Evolutionary conservation across 2,329 filamentous ascomycete species (phyloP).

Genomic region (Phaeosphaeriaceae sp.): DNA sequence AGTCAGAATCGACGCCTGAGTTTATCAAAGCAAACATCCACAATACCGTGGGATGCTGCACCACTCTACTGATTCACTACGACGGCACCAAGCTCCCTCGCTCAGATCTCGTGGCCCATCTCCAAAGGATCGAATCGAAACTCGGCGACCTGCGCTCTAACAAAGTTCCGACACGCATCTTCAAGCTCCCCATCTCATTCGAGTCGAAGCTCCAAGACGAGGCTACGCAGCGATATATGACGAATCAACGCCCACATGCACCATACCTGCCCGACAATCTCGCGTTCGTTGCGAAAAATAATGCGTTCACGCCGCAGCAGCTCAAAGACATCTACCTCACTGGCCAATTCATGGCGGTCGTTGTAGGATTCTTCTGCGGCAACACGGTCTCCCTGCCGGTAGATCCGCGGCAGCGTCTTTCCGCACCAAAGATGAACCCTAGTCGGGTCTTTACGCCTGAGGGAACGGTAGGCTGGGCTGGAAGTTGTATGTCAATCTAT

Average conservation of each 20-base stretch:
- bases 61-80: constrained; percentile 53
- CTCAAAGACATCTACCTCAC: constrained; percentile 61
- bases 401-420: constrained; percentile 62
- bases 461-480: constrained; percentile 65
- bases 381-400: constrained; percentile 62
- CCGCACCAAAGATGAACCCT: constrained; percentile 65
- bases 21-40: constrained; percentile 52
- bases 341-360: constrained; percentile 60
- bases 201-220: constrained; percentile 55
- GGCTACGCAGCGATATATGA: constrained; percentile 67
- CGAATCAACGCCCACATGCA: constrained; percentile 67
- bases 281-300: constrained; percentile 64
- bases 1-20: constrained; percentile 48
- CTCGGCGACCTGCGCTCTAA: constrained; percentile 52
- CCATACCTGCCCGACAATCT: constrained; percentile 70
- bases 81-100: constrained; percentile 49
- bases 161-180: constrained; percentile 53
- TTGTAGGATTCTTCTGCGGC: constrained; percentile 64
- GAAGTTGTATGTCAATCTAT: constrained; percentile 63
- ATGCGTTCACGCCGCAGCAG: constrained; percentile 59
- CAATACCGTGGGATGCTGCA: constrained; percentile 62
- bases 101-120: constrained; percentile 45
- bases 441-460: constrained; percentile 65
- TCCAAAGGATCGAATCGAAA: constrained; percentile 51
- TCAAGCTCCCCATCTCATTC: constrained; percentile 55